Conservation (phyloP, 257 asterid species). For the Solanum corneliomulleri region DNA sequence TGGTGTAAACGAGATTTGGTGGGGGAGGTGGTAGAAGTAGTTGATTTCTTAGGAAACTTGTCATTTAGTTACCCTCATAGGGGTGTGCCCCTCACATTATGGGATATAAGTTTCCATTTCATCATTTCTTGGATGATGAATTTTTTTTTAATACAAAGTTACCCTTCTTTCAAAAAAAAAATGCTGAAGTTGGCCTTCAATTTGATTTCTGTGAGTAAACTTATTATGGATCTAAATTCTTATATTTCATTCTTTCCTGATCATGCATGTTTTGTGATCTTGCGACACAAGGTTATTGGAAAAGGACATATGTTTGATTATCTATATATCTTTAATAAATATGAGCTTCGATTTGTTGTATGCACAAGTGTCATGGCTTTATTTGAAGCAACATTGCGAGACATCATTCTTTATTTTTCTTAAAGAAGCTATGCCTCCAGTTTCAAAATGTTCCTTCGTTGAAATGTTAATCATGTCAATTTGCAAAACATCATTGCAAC, state of each 20-base stretch:
- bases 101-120: not conserved
- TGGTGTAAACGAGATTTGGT: not conserved
- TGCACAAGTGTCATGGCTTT: not conserved
- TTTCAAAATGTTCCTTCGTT: not conserved
- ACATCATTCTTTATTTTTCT: not conserved
- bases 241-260: not conserved
- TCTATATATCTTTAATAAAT: not conserved
- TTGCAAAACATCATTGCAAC: not conserved
- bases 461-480: not conserved
- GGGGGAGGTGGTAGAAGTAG: not conserved
- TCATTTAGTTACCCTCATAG: not conserved
- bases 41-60: not conserved
- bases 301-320: not conserved
- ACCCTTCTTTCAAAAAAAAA: not conserved
- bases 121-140: not conserved
- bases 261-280: not conserved
- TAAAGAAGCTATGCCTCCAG: not conserved
- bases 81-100: not conserved
- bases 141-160: no score
- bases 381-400: not conserved
- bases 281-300: not conserved
- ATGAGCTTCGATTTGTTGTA: not conserved
- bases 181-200: not conserved
- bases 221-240: not conserved
- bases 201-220: not conserved